A percentile compares a stretch with the other conserved stretches of the same genome.
Evolutionary conservation across 2,329 filamentous ascomycete species (phyloP).

Genomic region (Phyllosticta citrichinensis): DNA sequence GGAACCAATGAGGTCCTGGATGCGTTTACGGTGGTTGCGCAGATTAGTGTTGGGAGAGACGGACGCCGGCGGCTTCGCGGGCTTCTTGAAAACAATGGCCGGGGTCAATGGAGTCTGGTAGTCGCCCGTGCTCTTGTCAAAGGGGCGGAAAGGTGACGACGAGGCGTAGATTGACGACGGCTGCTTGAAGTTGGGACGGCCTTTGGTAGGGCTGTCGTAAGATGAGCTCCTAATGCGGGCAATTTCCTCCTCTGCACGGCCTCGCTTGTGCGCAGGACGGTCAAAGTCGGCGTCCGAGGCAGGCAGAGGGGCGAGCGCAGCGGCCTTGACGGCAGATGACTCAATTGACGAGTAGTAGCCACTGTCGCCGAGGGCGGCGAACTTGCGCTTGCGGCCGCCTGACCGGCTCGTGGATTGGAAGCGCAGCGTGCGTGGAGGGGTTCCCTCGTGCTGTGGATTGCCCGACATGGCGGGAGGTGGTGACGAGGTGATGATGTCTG

Average conservation of each 20-base stretch:
- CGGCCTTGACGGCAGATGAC: constrained; percentile 72
- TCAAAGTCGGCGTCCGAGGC: constrained; percentile 67
- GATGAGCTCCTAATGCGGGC: constrained; percentile 84
- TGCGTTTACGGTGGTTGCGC: constrained; percentile 73
- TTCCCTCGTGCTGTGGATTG: constrained; percentile 50
- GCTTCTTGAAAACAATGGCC: constrained; percentile 67
- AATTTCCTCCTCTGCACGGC: constrained; percentile 92
- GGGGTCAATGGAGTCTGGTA: constrained; percentile 64
- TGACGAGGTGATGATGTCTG: constrained; percentile 79
- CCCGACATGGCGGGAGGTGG: constrained; percentile 74
- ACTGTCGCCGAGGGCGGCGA: constrained; percentile 77
- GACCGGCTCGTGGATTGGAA: constrained; percentile 53
- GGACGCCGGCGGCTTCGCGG: constrained; percentile 56
- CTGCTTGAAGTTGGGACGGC: constrained; percentile 45
- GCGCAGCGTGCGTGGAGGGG: constrained; percentile 61
- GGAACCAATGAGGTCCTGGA: constrained; percentile 71
- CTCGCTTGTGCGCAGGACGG: constrained; percentile 72
- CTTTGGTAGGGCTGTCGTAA: constrained; percentile 79
- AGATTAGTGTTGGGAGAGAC: constrained; percentile 90
- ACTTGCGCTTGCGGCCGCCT: constrained; percentile 65
- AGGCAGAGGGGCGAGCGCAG: constrained; percentile 52
- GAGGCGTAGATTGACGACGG: constrained; percentile 16
- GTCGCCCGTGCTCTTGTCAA: constrained; percentile 26
- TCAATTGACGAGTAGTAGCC: constrained; percentile 96
- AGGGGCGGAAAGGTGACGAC: constrained; percentile 33